phyloP scores from a whole-genome alignment of 305 asterid species.

The Fraxinus angustifolia region DNA sequence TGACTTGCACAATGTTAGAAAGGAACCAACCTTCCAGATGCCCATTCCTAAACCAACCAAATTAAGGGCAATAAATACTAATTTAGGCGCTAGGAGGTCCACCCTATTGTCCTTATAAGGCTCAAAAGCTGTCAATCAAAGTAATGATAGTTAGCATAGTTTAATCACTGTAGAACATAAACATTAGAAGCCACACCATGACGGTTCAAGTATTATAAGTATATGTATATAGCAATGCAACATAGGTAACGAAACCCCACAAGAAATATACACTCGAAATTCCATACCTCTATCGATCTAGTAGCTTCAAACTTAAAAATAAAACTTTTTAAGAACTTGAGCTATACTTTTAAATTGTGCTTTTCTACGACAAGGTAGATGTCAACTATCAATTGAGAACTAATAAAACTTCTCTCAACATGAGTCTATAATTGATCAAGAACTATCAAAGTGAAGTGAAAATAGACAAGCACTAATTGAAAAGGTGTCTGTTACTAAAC shows the following conservation, averaged over 20 bases:
- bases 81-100: constrained; percentile 71
- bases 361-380: not conserved
- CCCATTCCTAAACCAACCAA: constrained; percentile 84
- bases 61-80: constrained; percentile 74
- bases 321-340: not conserved
- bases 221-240: not conserved
- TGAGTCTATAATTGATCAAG: not conserved
- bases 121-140: constrained; percentile 68
- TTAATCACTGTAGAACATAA: not conserved
- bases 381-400: not conserved
- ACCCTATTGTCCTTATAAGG: constrained; percentile 89
- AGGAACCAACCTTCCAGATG: constrained; percentile 80
- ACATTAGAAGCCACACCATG: not conserved
- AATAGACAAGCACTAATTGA: not conserved
- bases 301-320: not conserved
- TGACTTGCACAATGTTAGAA: not conserved
- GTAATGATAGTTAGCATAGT: constrained; percentile 13
- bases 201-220: not conserved
- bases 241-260: not conserved
- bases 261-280: not conserved
- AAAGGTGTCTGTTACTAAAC: not conserved
- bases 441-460: not conserved
- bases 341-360: not conserved
- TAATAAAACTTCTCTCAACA: not conserved
- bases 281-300: not conserved